Conservation (phyloP, 2,329 filamentous ascomycete species). For the Diplodia seriata region DNA sequence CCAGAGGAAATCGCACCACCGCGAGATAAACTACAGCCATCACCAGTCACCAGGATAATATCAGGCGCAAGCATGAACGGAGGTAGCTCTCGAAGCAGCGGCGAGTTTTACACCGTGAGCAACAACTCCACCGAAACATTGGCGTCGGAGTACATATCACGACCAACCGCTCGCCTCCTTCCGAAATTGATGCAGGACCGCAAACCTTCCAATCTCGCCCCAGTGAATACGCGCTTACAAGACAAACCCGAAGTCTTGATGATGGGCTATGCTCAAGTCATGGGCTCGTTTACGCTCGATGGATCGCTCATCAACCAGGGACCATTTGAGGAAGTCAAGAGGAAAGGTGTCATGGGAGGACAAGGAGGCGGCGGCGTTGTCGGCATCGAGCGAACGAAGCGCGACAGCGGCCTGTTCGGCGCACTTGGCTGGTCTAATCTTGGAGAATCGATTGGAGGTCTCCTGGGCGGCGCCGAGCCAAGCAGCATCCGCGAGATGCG, state of each 20-base stretch:
- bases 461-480: slow-evolving; percentile 85
- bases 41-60: slow-evolving; percentile 72
- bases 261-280: slow-evolving; percentile 97
- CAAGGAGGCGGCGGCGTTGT: slow-evolving; percentile 84
- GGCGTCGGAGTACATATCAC: slow-evolving; percentile 78
- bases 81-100: slow-evolving; percentile 84
- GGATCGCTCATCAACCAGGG: slow-evolving; percentile 87
- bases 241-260: slow-evolving; percentile 78
- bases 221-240: slow-evolving; percentile 35
- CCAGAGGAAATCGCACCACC: slow-evolving; percentile 42
- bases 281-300: slow-evolving; percentile 89
- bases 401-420: slow-evolving; percentile 79
- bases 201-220: slow-evolving; percentile 40
- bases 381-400: slow-evolving; percentile 76
- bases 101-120: slow-evolving; percentile 92
- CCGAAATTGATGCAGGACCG: slow-evolving; percentile 25
- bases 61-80: slow-evolving; percentile 77
- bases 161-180: slow-evolving; percentile 42
- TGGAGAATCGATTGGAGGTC: slow-evolving; percentile 83
- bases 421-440: slow-evolving; percentile 88
- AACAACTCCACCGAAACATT: slow-evolving; percentile 95
- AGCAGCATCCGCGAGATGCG: slow-evolving; percentile 97
- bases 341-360: slow-evolving; percentile 86
- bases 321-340: slow-evolving; percentile 94
- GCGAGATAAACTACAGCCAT: slow-evolving; percentile 59